phyloP scores from a whole-genome alignment of 2,329 filamentous ascomycete genomes.

The Sclerotinia glacialis region DNA sequence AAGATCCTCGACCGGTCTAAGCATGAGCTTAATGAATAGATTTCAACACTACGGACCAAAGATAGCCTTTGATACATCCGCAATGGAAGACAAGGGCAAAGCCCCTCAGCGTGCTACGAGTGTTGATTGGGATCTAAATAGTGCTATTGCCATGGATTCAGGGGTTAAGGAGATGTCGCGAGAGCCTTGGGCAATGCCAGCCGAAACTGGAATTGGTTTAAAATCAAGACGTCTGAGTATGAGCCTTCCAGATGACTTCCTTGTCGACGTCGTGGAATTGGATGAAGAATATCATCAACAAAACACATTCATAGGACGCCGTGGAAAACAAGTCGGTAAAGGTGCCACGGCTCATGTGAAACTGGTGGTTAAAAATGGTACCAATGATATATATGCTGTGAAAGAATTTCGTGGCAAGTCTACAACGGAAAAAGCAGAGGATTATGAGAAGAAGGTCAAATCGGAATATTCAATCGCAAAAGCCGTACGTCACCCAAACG shows the following conservation, averaged over 20 bases:
- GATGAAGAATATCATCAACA: slow-evolving; percentile 67
- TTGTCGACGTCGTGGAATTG: slow-evolving; percentile 67
- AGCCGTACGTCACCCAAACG: slow-evolving; percentile 80
- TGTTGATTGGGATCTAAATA: slow-evolving; percentile 30
- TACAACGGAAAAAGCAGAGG: slow-evolving; percentile 63
- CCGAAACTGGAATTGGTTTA: slow-evolving; percentile 68
- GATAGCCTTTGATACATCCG: slow-evolving; percentile 26
- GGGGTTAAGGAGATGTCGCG: slow-evolving; percentile 38
- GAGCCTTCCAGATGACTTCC: slow-evolving; percentile 70
- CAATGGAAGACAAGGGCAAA: slow-evolving; percentile 23
- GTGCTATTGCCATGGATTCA: not conserved
- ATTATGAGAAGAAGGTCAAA: slow-evolving; percentile 87
- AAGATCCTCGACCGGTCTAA: slow-evolving; percentile 39
- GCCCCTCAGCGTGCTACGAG: slow-evolving; percentile 30
- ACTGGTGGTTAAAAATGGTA: slow-evolving; percentile 69
- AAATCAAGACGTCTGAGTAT: slow-evolving; percentile 77
- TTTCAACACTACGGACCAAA: slow-evolving; percentile 26
- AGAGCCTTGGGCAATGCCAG: slow-evolving; percentile 58
- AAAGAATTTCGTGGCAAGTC: slow-evolving; percentile 82
- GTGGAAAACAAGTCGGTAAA: slow-evolving; percentile 74
- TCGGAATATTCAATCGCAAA: slow-evolving; percentile 87
- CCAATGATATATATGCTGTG: slow-evolving; percentile 71
- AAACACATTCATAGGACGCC: slow-evolving; percentile 67
- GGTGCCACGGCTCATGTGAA: slow-evolving; percentile 81
- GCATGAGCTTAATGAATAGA: slow-evolving; percentile 29